Evolutionary conservation across 2,329 filamentous ascomycete genomes (phyloP).

Genomic region (Colletotrichum simmondsii): DNA sequence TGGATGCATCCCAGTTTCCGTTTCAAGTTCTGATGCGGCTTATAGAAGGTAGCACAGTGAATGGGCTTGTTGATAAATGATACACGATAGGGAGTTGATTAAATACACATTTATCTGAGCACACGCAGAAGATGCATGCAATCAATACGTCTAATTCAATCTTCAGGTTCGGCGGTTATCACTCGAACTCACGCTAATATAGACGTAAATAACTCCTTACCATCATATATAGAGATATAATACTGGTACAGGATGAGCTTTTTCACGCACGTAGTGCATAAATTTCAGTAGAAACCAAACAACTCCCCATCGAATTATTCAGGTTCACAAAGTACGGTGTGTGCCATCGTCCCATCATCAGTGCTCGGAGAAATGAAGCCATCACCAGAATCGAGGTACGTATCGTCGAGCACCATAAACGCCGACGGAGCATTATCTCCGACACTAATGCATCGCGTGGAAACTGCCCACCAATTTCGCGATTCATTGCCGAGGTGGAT

Average conservation of each 20-base stretch:
- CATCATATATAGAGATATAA: no score
- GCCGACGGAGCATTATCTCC: constrained; percentile 18
- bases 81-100: background rate
- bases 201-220: no score
- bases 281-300: no score
- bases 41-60: background rate
- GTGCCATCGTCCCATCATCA: background rate
- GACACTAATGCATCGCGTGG: background rate
- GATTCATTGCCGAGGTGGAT: constrained; percentile 4
- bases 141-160: background rate
- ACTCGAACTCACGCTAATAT: background rate
- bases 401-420: background rate
- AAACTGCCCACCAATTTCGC: background rate
- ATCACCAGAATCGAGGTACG: background rate
- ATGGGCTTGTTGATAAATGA: no score
- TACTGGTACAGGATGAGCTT: no score
- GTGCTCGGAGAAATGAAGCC: background rate
- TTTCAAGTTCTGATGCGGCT: constrained; percentile 35
- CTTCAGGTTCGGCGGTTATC: background rate
- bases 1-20: constrained; percentile 39
- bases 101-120: background rate
- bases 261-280: no score
- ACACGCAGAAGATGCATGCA: background rate
- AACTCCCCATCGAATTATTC: no score
- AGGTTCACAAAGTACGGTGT: no score